Conservation (phyloP, 345 rosid genomes). For the Euphorbia peplus region DNA sequence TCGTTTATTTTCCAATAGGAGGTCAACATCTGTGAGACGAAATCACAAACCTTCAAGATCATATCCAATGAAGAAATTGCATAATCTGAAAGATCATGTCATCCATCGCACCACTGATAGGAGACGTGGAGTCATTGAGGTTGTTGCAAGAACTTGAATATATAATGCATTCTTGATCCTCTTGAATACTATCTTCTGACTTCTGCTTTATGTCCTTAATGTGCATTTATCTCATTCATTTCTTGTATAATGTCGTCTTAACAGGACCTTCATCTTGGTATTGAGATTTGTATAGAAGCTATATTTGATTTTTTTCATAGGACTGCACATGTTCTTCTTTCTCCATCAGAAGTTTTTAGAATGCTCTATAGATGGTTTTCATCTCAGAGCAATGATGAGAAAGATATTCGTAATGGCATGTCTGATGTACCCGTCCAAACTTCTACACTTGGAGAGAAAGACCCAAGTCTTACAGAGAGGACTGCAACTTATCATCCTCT, state of each 20-base stretch:
- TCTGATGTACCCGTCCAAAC: constrained; percentile 42
- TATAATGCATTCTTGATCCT: neutral
- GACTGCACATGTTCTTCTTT: constrained; percentile 66
- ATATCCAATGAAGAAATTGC: constrained; percentile 37
- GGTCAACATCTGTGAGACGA: constrained; percentile 33
- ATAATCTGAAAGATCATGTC: constrained; percentile 54
- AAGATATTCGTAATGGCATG: constrained; percentile 22
- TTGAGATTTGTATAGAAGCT: constrained; percentile 80
- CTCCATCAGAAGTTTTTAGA: constrained; percentile 59
- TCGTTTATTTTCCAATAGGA: constrained; percentile 35
- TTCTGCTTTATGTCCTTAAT: neutral
- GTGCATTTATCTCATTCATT: neutral
- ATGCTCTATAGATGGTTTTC: constrained; percentile 48
- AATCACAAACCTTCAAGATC: constrained; percentile 35
- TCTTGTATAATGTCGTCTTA: constrained; percentile 15
- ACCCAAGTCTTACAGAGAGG: constrained; percentile 58
- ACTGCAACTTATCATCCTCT: constrained; percentile 51
- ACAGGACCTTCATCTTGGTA: constrained; percentile 94
- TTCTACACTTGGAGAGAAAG: constrained; percentile 57
- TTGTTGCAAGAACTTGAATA: constrained; percentile 26
- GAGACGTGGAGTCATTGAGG: constrained; percentile 99
- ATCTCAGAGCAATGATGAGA: constrained; percentile 23
- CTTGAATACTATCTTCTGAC: neutral
- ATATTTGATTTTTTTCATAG: constrained; percentile 75
- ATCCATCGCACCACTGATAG: constrained; percentile 73